These are phyloP conservation scores for Saccharomyces kudriavzevii DNA, from an alignment of 805 yeast genomes.

Conservation along the genomic window DNA sequence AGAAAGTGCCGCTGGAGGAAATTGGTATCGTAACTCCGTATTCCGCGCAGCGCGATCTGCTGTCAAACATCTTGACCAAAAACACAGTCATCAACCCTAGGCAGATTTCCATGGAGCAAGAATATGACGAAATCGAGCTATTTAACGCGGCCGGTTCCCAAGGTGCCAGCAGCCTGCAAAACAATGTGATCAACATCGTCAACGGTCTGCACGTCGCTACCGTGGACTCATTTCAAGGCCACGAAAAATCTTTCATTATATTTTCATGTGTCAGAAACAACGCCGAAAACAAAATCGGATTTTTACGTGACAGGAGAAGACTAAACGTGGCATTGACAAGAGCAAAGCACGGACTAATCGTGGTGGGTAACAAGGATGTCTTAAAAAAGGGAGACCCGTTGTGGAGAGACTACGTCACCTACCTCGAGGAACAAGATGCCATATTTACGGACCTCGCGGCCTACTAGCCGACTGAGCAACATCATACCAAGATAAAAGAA, in stretches of 20 bases:
- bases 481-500: too few species aligned
- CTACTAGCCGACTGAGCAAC: constrained; percentile 6
- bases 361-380: constrained; percentile 53
- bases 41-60: constrained; percentile 60
- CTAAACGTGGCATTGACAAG: constrained; percentile 68
- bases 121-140: constrained; percentile 56
- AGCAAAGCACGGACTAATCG: constrained; percentile 52
- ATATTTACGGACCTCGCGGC: constrained; percentile 21
- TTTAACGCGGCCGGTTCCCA: constrained; percentile 26
- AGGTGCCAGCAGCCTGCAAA: constrained; percentile 6
- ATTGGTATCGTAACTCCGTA: constrained; percentile 72
- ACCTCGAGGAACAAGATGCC: constrained; percentile 31
- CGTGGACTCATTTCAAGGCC: constrained; percentile 89
- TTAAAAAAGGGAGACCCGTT: constrained; percentile 37
- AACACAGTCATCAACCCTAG: constrained; percentile 52
- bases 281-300: constrained; percentile 46
- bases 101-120: constrained; percentile 38
- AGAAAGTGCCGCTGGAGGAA: constrained; percentile 40
- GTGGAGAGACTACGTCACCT: constrained; percentile 45
- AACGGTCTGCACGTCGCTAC: constrained; percentile 44
- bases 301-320: constrained; percentile 52
- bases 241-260: constrained; percentile 76
- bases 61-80: constrained; percentile 42
- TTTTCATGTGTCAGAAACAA: constrained; percentile 73
- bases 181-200: constrained; percentile 29